Conservation (phyloP, 75 land plant genomes). For the Cryptomeria japonica region DNA sequence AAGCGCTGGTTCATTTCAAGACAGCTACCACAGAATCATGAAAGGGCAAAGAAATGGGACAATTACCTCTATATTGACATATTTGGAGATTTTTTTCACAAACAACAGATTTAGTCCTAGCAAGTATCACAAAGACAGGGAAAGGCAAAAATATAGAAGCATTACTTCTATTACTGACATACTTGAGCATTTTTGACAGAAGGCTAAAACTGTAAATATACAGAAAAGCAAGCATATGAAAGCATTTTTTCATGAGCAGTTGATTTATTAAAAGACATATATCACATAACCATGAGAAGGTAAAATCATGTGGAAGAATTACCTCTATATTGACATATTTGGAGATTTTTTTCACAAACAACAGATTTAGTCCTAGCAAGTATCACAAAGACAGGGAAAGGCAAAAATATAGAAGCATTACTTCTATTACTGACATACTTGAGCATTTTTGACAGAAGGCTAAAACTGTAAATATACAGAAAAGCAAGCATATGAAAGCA, state of each 20-base stretch:
- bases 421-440: background rate
- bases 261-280: background rate
- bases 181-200: background rate
- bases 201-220: too few relatives aligned
- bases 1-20: background rate
- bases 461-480: too few relatives aligned
- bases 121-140: background rate
- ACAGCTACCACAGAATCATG: background rate
- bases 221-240: background rate
- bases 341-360: background rate
- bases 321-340: background rate
- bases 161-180: background rate
- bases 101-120: too few relatives aligned
- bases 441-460: background rate
- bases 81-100: slow-evolving; percentile 21
- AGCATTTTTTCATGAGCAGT: too few relatives aligned
- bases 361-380: background rate
- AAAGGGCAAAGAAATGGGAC: background rate
- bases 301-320: background rate
- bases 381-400: background rate
- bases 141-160: background rate
- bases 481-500: background rate
- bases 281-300: background rate
- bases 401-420: background rate
- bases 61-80: slow-evolving; percentile 52